Percentiles rank a stretch among this genome's conserved stretches.
Evolutionary conservation across 495 filamentous ascomycete species (phyloP).

Genomic region (Sphaerosporella brunnea): DNA sequence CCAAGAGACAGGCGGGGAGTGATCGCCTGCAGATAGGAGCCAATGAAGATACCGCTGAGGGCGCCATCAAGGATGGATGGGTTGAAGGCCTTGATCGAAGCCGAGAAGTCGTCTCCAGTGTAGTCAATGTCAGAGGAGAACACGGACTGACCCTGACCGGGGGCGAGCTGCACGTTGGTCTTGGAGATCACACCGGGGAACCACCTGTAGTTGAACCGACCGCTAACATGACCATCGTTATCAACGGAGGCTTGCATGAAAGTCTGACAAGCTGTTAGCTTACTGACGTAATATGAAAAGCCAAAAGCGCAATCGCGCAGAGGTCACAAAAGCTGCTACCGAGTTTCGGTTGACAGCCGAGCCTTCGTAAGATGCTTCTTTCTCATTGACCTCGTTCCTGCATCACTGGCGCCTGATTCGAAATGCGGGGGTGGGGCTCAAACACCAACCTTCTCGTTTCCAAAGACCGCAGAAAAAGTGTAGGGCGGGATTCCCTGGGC

Average conservation of each 20-base stretch:
- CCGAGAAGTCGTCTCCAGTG: constrained; percentile 77
- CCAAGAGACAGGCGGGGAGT: constrained; percentile 78
- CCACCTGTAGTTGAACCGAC: constrained; percentile 83
- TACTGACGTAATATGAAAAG: not conserved
- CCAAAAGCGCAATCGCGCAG: not conserved
- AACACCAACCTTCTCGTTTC: constrained; percentile 64
- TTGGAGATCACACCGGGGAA: constrained; percentile 58
- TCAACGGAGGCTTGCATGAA: constrained; percentile 93
- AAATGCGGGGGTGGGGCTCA: not conserved
- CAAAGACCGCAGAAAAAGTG: constrained; percentile 81
- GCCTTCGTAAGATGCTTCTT: no score
- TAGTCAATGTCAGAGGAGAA: constrained; percentile 87
- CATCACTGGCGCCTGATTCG: not conserved
- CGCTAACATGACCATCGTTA: constrained; percentile 65
- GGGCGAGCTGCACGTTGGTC: constrained; percentile 59
- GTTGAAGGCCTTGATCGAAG: constrained; percentile 78
- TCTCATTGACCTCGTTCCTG: no score
- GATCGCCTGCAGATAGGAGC: constrained; percentile 83
- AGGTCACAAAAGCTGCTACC: not conserved
- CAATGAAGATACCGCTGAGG: constrained; percentile 84
- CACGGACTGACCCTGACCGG: constrained; percentile 52
- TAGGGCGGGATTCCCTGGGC: constrained; percentile 76
- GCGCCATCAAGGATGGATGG: constrained; percentile 83
- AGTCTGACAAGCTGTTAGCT: constrained; percentile 36
- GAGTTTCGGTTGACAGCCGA: no score